Conservation (phyloP, 2,329 filamentous ascomycete genomes). For the Ascochyta rabiei region DNA sequence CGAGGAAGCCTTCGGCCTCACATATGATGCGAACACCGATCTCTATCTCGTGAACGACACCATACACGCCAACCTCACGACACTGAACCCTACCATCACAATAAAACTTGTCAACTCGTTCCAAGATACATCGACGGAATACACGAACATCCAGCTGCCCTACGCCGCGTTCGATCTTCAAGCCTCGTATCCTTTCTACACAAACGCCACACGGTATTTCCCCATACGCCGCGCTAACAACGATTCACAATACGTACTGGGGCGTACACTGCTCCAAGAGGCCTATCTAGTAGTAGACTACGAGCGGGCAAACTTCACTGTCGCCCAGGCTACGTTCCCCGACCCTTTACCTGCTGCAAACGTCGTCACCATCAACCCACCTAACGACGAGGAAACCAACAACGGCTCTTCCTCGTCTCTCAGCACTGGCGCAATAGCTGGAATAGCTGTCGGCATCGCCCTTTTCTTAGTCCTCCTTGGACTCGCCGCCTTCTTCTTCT, state of each 20-base stretch:
- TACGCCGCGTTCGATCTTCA: conserved; percentile 57
- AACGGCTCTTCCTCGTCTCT: conserved; percentile 19
- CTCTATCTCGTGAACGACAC: conserved; percentile 50
- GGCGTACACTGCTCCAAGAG: conserved; percentile 72
- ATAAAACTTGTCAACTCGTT: conserved; percentile 45
- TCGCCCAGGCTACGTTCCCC: conserved; percentile 48
- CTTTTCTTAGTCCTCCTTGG: conserved; percentile 25
- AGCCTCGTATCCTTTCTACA: conserved; percentile 59
- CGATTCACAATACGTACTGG: conserved; percentile 64
- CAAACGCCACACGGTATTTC: conserved; percentile 70
- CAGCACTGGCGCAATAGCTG: conserved; percentile 38
- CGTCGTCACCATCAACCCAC: conserved; percentile 35
- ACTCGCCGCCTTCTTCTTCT: conserved; percentile 30
- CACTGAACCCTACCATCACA: conserved; percentile 45
- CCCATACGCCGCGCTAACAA: conserved; percentile 65
- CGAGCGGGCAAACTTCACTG: conserved; percentile 54
- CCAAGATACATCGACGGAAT: conserved; percentile 40
- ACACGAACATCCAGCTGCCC: conserved; percentile 52
- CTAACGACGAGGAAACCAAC: background rate
- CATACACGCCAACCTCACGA: conserved; percentile 39
- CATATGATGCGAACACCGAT: conserved; percentile 45
- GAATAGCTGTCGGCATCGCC: conserved; percentile 37
- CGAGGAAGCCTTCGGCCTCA: conserved; percentile 48
- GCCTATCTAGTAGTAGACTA: conserved; percentile 59
- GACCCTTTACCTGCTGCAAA: conserved; percentile 38